Base-by-base conservation (phyloP, 2,329 filamentous ascomycete species). In the Seiridium unicorne region DNA sequence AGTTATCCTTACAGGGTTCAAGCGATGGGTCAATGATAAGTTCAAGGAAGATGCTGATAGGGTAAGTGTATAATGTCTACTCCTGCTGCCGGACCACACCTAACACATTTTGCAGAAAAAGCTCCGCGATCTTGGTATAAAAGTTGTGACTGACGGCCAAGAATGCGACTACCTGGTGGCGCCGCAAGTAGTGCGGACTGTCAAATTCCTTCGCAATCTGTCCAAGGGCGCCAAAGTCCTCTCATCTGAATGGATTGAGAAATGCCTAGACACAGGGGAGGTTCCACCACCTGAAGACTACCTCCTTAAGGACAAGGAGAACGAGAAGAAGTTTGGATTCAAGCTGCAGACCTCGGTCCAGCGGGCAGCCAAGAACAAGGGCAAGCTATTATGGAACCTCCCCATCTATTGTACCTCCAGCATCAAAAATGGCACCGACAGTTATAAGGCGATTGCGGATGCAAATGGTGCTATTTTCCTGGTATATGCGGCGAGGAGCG, bases 131-230 rank as follows among this genome's bases (percentile, higher is more conserved):
- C 78, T 98, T 42, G 95, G 95, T 6, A 91, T 99, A 59, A 82
- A 88, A 65, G 85, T 97, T 31, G 89, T 92, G 4, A 83, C 89
- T 66, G 91, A 97, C 69, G 87, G 87, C 34, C 84, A 85, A 53
- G 83, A 86, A 49, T 95, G 92, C 72, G 91, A 94, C 68, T 91
- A 96, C 72, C 84, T 99, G 9, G 93, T 92, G 40, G 94, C 94
- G 3, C 95, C 94, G 1, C 85, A 87, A 47, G 87, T 98, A 62
- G 86, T 97, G 40, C 89, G 95, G 44, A 99, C 95, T 0, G 88
- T 92, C 72, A 99, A 99, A 71, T 99, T 99, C 71, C 88, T 98
- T 55, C 90, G 89, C 62, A 92, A 93, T 10, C 79, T 99, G 35
- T 93, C 95, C 18, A 88, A 87, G 61, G 93, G 91, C 0, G 92